Percentiles rank a stretch among this genome's conserved stretches.
Conservation (phyloP, 495 filamentous ascomycete species). For the Xylaria grammica region DNA sequence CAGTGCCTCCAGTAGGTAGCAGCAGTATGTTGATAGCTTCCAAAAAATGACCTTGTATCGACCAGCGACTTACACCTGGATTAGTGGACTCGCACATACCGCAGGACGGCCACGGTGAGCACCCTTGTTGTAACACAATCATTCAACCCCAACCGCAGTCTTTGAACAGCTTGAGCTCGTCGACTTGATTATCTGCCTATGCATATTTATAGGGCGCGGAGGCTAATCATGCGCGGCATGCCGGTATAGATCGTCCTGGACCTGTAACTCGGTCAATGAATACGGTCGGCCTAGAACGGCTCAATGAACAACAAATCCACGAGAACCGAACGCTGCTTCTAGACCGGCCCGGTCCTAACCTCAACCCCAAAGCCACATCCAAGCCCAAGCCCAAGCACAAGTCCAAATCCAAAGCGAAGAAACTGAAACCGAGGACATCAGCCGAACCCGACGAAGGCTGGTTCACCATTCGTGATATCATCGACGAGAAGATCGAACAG, state of each 20-base stretch:
- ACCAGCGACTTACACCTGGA: constrained; percentile 9
- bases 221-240: constrained; percentile 32
- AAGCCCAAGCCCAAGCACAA: constrained; percentile 23
- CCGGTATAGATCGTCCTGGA: constrained; percentile 26
- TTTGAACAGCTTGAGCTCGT: too few species aligned
- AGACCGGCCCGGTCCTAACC: background rate
- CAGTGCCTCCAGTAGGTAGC: background rate
- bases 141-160: too few species aligned
- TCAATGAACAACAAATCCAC: background rate
- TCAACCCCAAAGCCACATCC: background rate
- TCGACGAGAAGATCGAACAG: constrained; percentile 42
- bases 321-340: constrained; percentile 11
- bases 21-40: constrained; percentile 11
- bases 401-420: background rate
- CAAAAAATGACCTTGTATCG: background rate
- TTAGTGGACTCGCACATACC: constrained; percentile 16
- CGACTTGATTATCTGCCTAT: background rate
- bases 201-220: background rate
- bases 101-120: constrained; percentile 22
- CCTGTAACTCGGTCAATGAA: constrained; percentile 31
- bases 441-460: constrained; percentile 19
- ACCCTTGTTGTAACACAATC: background rate
- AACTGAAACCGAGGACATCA: background rate
- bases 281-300: constrained; percentile 14
- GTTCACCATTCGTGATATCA: constrained; percentile 40